phyloP scores from a whole-genome alignment of 352 stramenopile species.

The Elongisporangium anandrum region DNA sequence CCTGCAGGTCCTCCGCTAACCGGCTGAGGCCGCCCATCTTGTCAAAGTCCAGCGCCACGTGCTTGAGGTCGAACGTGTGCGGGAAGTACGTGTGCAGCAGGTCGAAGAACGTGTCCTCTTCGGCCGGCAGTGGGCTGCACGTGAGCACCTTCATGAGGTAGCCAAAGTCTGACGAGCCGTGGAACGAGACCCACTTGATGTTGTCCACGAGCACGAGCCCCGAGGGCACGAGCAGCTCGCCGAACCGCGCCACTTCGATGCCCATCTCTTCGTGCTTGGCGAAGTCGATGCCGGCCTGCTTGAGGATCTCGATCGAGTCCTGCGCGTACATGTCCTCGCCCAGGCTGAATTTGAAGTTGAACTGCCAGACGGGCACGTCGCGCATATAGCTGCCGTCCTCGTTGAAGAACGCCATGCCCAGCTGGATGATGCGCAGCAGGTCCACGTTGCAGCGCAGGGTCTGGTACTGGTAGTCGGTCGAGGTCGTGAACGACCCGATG shows the following conservation, averaged over 20 bases:
- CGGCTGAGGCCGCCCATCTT: conserved; percentile 97
- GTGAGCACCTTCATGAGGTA: conserved; percentile 98
- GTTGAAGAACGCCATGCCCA: conserved; percentile 97
- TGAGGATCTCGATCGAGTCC: conserved; percentile 98
- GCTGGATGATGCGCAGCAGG: conserved; percentile 98
- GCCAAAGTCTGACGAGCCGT: conserved; percentile 99
- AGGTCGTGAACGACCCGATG: conserved; percentile 94
- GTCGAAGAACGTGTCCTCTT: conserved; percentile 95
- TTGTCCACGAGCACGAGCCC: conserved; percentile 98
- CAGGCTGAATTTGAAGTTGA: conserved; percentile 99
- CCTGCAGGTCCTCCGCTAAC: conserved; percentile 94
- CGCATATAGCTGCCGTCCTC: conserved; percentile 93
- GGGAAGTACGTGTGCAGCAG: conserved; percentile 98
- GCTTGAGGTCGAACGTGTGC: conserved; percentile 98
- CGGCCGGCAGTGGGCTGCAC: conserved; percentile 82
- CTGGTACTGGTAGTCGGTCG: conserved; percentile 98
- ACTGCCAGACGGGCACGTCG: conserved; percentile 98
- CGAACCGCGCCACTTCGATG: conserved; percentile 97
- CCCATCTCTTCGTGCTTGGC: conserved; percentile 93
- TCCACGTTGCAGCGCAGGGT: conserved; percentile 99
- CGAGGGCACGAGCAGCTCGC: conserved; percentile 96
- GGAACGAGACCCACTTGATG: conserved; percentile 99
- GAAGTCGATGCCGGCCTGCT: conserved; percentile 98
- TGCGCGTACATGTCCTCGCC: conserved; percentile 99
- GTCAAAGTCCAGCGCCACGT: conserved; percentile 97